phyloP scores from a whole-genome alignment of 306 rosid genomes.

The Potentilla sterilis region DNA sequence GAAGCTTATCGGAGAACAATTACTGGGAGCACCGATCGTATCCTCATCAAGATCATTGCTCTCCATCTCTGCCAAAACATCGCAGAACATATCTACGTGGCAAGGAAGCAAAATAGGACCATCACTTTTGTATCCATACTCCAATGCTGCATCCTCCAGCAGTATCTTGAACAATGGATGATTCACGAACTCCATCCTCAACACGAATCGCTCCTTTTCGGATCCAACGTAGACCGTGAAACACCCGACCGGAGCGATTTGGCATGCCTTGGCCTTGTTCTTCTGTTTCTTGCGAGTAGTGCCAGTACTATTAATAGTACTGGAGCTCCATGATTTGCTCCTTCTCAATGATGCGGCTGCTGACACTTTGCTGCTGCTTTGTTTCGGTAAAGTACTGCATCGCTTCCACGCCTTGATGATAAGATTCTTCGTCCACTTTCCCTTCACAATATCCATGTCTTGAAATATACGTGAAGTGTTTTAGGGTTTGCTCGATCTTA shows the following conservation, averaged over 20 bases:
- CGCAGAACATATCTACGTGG: conserved; percentile 45
- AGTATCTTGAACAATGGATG: conserved; percentile 61
- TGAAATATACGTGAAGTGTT: not conserved
- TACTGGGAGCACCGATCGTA: not conserved
- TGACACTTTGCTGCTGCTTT: not conserved
- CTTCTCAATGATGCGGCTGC: not conserved
- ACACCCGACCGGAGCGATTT: conserved; percentile 46
- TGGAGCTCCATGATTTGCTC: conserved; percentile 14
- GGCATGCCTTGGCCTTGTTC: not conserved
- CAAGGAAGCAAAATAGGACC: conserved; percentile 81
- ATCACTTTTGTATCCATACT: conserved; percentile 54
- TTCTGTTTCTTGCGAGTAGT: conserved; percentile 4
- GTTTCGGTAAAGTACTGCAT: conserved; percentile 10
- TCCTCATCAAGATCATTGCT: conserved; percentile 17
- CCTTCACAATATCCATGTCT: conserved; percentile 9
- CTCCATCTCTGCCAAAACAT: conserved; percentile 56
- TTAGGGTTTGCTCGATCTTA: not conserved
- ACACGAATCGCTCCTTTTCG: conserved; percentile 45
- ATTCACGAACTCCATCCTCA: conserved; percentile 48
- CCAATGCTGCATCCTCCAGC: conserved; percentile 63
- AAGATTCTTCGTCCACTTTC: conserved; percentile 12
- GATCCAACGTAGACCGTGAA: conserved; percentile 63
- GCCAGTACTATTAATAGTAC: not conserved
- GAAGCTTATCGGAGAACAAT: not conserved
- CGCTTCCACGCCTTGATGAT: conserved; percentile 15